phyloP scores from a whole-genome alignment of 1,284 basidiomycete genomes.

The Cryptococcus sp. region DNA sequence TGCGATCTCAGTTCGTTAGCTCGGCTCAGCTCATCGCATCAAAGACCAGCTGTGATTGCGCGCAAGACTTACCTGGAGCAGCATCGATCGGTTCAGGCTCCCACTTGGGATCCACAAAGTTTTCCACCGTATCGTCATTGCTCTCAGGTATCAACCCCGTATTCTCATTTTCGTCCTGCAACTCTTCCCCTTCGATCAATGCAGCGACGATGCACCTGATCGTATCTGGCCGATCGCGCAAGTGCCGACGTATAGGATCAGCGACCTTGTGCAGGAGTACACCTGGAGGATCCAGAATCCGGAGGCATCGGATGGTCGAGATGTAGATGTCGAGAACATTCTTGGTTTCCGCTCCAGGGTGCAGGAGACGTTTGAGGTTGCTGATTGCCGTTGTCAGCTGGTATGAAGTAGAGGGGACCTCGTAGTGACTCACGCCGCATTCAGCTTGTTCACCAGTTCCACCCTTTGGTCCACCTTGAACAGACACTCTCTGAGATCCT shows the following conservation, averaged over 20 bases:
- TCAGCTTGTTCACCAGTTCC: slow-evolving; percentile 47
- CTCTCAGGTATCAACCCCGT: slow-evolving; percentile 55
- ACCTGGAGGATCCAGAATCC: slow-evolving; percentile 87
- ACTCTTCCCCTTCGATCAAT: slow-evolving; percentile 81
- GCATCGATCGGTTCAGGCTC: slow-evolving; percentile 92
- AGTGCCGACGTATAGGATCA: slow-evolving; percentile 82
- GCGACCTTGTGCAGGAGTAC: slow-evolving; percentile 90
- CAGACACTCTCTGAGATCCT: slow-evolving; percentile 68
- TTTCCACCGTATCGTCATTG: slow-evolving; percentile 66
- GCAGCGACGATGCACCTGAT: slow-evolving; percentile 89
- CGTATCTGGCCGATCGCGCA: slow-evolving; percentile 80
- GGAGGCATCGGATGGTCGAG: slow-evolving; percentile 87
- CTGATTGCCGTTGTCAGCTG: slow-evolving; percentile 53
- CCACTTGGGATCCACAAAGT: slow-evolving; percentile 86
- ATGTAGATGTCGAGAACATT: slow-evolving; percentile 91
- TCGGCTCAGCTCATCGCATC: slow-evolving; percentile 3
- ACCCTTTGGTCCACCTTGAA: slow-evolving; percentile 44
- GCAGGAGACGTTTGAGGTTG: slow-evolving; percentile 81
- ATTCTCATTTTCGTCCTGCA: slow-evolving; percentile 54
- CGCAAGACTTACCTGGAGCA: slow-evolving; percentile 67
- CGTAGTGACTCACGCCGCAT: slow-evolving; percentile 38
- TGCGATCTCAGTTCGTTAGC: slow-evolving; percentile 41
- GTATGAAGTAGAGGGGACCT: not conserved
- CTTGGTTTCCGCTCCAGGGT: slow-evolving; percentile 94
- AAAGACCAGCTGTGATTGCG: not conserved